These are phyloP conservation scores for Aspergillus olivimuriae DNA, from an alignment of 495 filamentous ascomycete genomes.

Conservation along the genomic window DNA sequence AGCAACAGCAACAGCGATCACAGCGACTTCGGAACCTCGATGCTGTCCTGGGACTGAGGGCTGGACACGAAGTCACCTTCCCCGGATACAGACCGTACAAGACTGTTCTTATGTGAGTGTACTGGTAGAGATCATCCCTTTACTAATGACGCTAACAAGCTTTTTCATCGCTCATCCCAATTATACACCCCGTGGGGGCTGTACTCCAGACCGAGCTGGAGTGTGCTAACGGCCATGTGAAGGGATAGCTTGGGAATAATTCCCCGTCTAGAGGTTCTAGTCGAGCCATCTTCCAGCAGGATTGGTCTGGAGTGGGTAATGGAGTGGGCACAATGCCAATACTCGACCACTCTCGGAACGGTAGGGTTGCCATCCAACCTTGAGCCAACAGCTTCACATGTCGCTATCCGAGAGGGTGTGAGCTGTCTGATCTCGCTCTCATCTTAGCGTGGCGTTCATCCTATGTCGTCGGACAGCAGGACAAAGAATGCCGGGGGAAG, in stretches of 20 bases:
- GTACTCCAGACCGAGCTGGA: neutral
- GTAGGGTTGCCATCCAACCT: too few species aligned
- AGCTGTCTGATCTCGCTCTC: too few species aligned
- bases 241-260: neutral
- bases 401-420: too few species aligned
- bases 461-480: too few species aligned
- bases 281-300: too few species aligned
- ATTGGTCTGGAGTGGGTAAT: too few species aligned
- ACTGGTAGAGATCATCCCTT: neutral
- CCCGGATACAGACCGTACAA: neutral
- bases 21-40: neutral
- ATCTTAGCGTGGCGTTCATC: too few species aligned
- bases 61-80: neutral
- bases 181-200: neutral
- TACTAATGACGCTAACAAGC: neutral
- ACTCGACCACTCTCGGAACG: too few species aligned
- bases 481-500: too few species aligned
- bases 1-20: neutral
- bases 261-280: too few species aligned
- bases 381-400: too few species aligned
- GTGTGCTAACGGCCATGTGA: neutral
- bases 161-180: neutral
- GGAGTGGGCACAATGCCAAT: too few species aligned
- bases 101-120: neutral
- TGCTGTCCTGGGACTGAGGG: neutral